Conservation (phyloP, 192 early-diverging fungal species). For the Linnemannia zychae region DNA sequence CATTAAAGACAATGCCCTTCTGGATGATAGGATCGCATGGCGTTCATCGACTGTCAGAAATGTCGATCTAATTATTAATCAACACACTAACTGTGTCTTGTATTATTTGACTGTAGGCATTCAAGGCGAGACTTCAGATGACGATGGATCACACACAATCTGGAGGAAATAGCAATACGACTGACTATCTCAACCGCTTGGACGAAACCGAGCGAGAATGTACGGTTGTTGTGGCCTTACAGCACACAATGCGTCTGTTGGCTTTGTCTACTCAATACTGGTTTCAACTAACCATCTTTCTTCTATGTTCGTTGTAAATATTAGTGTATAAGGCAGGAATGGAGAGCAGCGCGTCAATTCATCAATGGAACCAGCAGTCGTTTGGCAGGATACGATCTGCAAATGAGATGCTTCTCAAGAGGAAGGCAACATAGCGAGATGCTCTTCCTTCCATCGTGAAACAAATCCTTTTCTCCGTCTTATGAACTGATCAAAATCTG, state of each 20-base stretch:
- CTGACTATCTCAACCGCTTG: slow-evolving; percentile 58
- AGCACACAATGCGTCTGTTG: not conserved
- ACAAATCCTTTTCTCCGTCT: no score
- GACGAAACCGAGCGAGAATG: slow-evolving; percentile 68
- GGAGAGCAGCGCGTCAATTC: slow-evolving; percentile 41
- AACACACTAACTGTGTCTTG: not conserved
- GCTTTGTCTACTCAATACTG: not conserved
- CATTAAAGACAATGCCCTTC: not conserved
- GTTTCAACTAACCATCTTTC: not conserved
- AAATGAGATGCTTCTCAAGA: slow-evolving; percentile 33
- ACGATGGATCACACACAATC: slow-evolving; percentile 66
- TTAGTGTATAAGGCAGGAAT: slow-evolving; percentile 45
- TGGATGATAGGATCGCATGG: not conserved
- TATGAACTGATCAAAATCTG: no score
- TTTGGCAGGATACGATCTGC: slow-evolving; percentile 56
- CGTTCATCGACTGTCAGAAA: not conserved
- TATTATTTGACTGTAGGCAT: slow-evolving; percentile 37
- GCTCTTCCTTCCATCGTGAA: no score
- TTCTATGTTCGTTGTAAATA: not conserved
- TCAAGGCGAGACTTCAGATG: slow-evolving; percentile 53
- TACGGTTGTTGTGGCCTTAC: slow-evolving; percentile 5
- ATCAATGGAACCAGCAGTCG: slow-evolving; percentile 53
- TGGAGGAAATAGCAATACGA: slow-evolving; percentile 39
- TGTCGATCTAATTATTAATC: not conserved
- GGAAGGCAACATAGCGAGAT: slow-evolving; percentile 14